Evolutionary conservation across 1,284 basidiomycete genomes (phyloP), one percentile per base, ranked within the genome.

Genomic region (Melampsora larici-populina): DNA sequence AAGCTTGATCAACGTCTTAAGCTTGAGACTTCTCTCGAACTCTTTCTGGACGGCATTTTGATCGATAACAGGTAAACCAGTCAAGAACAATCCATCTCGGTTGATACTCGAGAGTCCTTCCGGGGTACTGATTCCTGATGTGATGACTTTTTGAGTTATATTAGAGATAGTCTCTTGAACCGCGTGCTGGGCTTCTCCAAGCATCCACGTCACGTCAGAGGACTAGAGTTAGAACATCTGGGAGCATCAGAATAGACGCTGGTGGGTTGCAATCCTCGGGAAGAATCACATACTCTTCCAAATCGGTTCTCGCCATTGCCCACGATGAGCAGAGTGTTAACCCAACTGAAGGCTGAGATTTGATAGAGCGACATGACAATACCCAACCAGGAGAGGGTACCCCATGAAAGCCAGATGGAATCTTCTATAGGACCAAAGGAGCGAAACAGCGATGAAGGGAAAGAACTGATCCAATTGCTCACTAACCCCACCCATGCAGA

Each of bases 1-100:
- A 29, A 78, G 17, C 62, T 78, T 78, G 26, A 70, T 55, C 60
- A 78, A 55, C 13, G 75, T 78, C 51, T 70, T 78, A 46, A 78
- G 33, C 46, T 70, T 78, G n/a, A 78, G 62, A 24, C 46, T 58
- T 70, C 69, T 70, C 36, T 70, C 68, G 65, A 69, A 78, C 33
- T 78, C 75, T 70, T 55, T 70, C 51, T 78, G 75, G 15, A 78
- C 29, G 13, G 67, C 51, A 48, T 64, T 40, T 33, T 66, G 55
- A 46, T 78, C 48, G 29, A 60, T 70, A 9, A 78, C 29, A 58
- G 75, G 75, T 31, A 58, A 40, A 15, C 31, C 75, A 31, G 67
- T 69, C 58, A 78, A 68, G 68, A 78, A 78, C 21, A 78, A 48
- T 11, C 75, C 75, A 36, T 78, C 75, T 51, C 68, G 55, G 60